Percentiles rank a stretch among this genome's conserved stretches.
These are phyloP conservation scores for Macrophomina phaseolina DNA, from an alignment of 2,329 filamentous ascomycete species.

Conservation along the genomic window DNA sequence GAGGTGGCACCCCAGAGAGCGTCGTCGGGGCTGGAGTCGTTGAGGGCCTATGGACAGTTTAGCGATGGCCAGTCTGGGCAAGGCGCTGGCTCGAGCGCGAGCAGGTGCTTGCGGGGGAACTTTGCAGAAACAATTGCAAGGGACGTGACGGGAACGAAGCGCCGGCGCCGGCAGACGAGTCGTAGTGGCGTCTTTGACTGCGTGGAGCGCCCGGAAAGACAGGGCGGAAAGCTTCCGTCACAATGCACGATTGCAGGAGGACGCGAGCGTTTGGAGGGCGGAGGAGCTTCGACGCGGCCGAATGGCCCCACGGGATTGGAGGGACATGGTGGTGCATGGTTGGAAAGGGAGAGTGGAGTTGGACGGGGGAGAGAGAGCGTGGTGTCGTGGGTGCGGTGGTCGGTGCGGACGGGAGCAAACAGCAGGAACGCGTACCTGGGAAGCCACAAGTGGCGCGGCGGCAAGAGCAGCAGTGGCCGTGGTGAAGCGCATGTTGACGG, in stretches of 20 bases:
- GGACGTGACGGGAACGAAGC: too few relatives aligned
- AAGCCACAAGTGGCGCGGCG: conserved; percentile 11
- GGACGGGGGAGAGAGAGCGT: not conserved
- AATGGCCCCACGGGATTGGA: not conserved
- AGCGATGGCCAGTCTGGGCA: too few relatives aligned
- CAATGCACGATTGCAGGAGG: not conserved
- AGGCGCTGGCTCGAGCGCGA: not conserved
- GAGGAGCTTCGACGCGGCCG: too few relatives aligned
- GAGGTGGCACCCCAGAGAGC: conserved; percentile 46
- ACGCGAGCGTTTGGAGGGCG: too few relatives aligned
- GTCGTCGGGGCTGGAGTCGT: conserved; percentile 20
- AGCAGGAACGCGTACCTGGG: conserved; percentile 11
- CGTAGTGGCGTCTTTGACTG: too few relatives aligned
- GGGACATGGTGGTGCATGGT: not conserved
- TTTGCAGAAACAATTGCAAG: not conserved
- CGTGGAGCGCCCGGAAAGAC: too few relatives aligned
- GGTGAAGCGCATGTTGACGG: conserved; percentile 20
- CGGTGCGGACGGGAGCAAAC: not conserved
- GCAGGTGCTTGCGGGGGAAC: not conserved
- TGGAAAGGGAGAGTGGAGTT: too few relatives aligned
- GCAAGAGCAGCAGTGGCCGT: conserved; percentile 21
- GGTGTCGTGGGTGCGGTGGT: not conserved
- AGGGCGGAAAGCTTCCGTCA: not conserved
- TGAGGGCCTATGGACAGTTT: not conserved
- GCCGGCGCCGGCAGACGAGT: too few relatives aligned